phyloP scores from a whole-genome alignment of 1,284 basidiomycete species.

The Hemileia vastatrix region DNA sequence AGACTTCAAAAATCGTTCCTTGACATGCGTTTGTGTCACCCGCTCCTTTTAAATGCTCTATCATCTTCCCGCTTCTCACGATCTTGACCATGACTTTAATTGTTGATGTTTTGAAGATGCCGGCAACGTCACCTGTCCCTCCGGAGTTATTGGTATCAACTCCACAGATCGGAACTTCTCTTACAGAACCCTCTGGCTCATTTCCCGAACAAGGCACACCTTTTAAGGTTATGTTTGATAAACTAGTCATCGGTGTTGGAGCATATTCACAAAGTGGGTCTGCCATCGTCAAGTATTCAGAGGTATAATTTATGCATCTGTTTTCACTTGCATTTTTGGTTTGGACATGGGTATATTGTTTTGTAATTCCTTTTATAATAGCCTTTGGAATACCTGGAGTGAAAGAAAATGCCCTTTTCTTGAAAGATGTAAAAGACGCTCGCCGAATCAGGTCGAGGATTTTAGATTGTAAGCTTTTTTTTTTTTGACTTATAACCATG shows the following conservation, averaged over 20 bases:
- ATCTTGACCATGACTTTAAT: too few species aligned
- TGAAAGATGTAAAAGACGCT: conserved; percentile 73
- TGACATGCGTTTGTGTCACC: too few species aligned
- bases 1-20: too few species aligned
- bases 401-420: conserved; percentile 61
- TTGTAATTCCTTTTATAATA: too few species aligned
- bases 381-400: conserved; percentile 50
- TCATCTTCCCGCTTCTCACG: conserved; percentile 50
- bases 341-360: too few species aligned
- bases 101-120: too few species aligned
- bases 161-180: too few species aligned
- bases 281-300: too few species aligned
- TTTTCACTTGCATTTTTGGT: too few species aligned
- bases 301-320: too few species aligned
- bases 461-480: conserved; percentile 54
- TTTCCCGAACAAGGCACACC: conserved; percentile 27
- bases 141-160: too few species aligned
- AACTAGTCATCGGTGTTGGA: conserved; percentile 72
- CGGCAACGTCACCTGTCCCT: too few species aligned
- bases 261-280: conserved; percentile 75
- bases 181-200: conserved; percentile 15
- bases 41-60: conserved; percentile 21
- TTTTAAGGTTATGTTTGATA: conserved; percentile 63
- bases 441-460: conserved; percentile 66
- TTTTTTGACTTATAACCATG: conserved; percentile 11